Conservation (phyloP, 441 rosid genomes). For the Gossypium gossypioides region DNA sequence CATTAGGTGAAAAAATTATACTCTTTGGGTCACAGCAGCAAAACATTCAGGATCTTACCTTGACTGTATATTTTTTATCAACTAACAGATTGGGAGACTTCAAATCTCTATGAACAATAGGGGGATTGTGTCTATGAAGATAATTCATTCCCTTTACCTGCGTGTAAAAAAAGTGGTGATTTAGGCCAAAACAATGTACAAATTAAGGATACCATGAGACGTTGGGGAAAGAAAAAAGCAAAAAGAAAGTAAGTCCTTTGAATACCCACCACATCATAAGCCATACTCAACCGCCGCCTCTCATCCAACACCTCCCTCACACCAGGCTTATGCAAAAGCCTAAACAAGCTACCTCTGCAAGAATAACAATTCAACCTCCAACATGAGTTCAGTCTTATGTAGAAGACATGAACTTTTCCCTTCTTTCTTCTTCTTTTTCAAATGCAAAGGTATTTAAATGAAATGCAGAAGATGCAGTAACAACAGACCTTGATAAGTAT, state of each 20-base stretch:
- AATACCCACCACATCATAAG: conserved; percentile 85
- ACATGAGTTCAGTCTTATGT: neutral
- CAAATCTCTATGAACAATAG: conserved; percentile 93
- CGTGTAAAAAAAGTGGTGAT: conserved; percentile 13
- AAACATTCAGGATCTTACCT: conserved; percentile 35
- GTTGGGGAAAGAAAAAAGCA: neutral
- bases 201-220: conserved; percentile 9
- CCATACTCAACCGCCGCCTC: conserved; percentile 87
- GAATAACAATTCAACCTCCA: conserved; percentile 3
- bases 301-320: conserved; percentile 77
- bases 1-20: neutral
- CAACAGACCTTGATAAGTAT: conserved; percentile 75
- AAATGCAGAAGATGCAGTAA: neutral
- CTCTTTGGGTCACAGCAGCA: neutral
- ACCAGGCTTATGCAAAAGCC: conserved; percentile 82
- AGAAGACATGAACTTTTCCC: neutral
- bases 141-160: conserved; percentile 99
- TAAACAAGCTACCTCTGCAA: conserved; percentile 90
- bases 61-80: conserved; percentile 90
- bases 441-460: neutral
- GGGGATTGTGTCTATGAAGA: conserved; percentile 88
- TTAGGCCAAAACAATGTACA: conserved; percentile 10
- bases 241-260: conserved; percentile 1
- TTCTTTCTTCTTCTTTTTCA: neutral
- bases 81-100: conserved; percentile 96